These are phyloP conservation scores for Hypomyces rosellus DNA, from an alignment of 2,329 filamentous ascomycete species.

Conservation along the genomic window DNA sequence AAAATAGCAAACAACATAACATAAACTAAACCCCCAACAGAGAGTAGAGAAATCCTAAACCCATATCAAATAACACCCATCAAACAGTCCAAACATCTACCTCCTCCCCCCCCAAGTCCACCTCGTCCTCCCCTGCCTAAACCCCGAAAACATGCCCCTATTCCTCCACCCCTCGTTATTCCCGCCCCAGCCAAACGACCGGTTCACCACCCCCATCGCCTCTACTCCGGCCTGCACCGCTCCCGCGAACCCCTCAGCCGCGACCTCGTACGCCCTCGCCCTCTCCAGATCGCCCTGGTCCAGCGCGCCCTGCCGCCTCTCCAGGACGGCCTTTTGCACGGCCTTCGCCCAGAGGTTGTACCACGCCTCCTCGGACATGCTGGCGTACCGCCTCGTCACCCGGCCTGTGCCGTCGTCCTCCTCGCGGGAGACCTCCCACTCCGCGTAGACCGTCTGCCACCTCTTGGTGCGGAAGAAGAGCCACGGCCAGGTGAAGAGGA, in stretches of 20 bases:
- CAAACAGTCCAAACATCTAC: no score
- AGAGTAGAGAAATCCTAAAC: no score
- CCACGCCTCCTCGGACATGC: constrained; percentile 53
- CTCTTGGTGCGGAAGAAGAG: constrained; percentile 61
- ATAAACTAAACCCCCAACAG: no score
- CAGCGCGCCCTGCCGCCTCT: constrained; percentile 48
- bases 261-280: constrained; percentile 22
- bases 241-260: constrained; percentile 36
- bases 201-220: constrained; percentile 47
- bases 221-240: constrained; percentile 43
- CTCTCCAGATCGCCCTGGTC: constrained; percentile 51
- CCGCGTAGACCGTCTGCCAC: constrained; percentile 56
- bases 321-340: constrained; percentile 53
- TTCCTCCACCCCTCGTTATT: not conserved
- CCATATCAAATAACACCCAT: no score
- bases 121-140: not conserved
- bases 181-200: constrained; percentile 48
- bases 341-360: constrained; percentile 56
- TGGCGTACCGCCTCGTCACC: constrained; percentile 43
- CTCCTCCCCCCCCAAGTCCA: not conserved
- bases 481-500: constrained; percentile 65
- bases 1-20: no score
- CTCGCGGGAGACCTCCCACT: constrained; percentile 43
- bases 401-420: constrained; percentile 23
- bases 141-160: no score